Conservation (phyloP, 2,329 filamentous ascomycete genomes). For the Paecilomyces variotii region DNA sequence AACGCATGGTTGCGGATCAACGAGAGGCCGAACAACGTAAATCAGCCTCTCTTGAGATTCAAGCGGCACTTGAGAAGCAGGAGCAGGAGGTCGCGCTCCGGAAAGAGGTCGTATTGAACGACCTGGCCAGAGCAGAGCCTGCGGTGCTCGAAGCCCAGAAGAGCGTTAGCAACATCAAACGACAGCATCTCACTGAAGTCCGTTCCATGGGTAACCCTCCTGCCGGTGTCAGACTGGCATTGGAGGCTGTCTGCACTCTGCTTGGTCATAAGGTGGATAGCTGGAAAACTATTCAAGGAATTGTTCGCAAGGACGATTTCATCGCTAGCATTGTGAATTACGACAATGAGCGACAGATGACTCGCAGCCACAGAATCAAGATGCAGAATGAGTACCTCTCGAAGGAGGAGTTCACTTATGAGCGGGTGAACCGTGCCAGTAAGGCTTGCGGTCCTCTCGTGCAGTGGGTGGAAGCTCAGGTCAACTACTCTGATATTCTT, state of each 20-base stretch:
- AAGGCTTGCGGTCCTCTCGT: conserved; percentile 95
- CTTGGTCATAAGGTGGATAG: conserved; percentile 82
- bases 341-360: conserved; percentile 94
- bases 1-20: conserved; percentile 95
- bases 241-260: conserved; percentile 94
- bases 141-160: conserved; percentile 88
- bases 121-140: conserved; percentile 85
- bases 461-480: conserved; percentile 94
- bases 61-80: conserved; percentile 77
- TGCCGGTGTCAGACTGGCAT: conserved; percentile 77
- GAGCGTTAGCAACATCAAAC: conserved; percentile 97
- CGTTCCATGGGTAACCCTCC: conserved; percentile 94
- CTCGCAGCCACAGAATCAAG: conserved; percentile 66
- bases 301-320: conserved; percentile 89
- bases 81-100: conserved; percentile 79
- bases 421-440: conserved; percentile 90
- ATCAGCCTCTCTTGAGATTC: conserved; percentile 78
- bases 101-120: conserved; percentile 73
- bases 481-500: conserved; percentile 95
- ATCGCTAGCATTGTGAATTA: conserved; percentile 97
- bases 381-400: conserved; percentile 91
- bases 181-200: conserved; percentile 93
- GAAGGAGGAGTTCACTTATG: conserved; percentile 91
- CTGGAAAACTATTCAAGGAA: conserved; percentile 85
- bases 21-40: conserved; percentile 89